Base-by-base conservation (phyloP, 2,329 filamentous ascomycete species). In the Cercospora citrullina region DNA sequence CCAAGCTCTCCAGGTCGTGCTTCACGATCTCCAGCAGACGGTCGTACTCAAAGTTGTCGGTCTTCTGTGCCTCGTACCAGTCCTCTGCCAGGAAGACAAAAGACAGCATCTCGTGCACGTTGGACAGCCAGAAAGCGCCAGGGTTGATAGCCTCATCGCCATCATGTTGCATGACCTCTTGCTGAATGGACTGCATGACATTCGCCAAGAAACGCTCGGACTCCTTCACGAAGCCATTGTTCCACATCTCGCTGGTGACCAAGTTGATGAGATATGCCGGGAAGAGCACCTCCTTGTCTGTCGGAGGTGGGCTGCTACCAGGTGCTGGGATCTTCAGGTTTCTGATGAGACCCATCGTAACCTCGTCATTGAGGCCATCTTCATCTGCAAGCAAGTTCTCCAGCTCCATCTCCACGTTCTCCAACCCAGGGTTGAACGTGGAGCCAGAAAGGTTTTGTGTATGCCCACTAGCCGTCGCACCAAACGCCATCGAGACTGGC, bases 191-290 rank as follows among this genome's bases (percentile, higher is more conserved):
- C 82, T 98, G 95, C 95, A 99, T 99, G 72, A 99, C 95, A 76
- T 98, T 99, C 77, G 95, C 95, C 71, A 99, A 86, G 87, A 99
- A 99, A 65, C 94, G 91, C 82, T 99, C 95, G 4, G 95, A 98
- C 82, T 99, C 95, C 84, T 99, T 99, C 75, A 99, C 95, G 78
- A 97, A 99, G 58, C 95, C 95, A 76, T 99, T 99, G 84, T 99
- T 99, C 95, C 95, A 99, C 95, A 99, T 99, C 84, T 99, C 95
- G 16, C 94, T 98, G 12, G 95, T 99, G 71, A 99, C 95, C 69
- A 99, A 86, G 81, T 99, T 99, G 85, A 99, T 99, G 75, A 99
- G 89, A 80, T 98, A 99, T 9, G 95, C 94, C 36, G 95, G 95
- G 90, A 99, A 99, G 63, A 99, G 86, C 23, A 99, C 94, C 80